Conservation (phyloP, 495 filamentous ascomycete species). For the Viridothelium virens region DNA sequence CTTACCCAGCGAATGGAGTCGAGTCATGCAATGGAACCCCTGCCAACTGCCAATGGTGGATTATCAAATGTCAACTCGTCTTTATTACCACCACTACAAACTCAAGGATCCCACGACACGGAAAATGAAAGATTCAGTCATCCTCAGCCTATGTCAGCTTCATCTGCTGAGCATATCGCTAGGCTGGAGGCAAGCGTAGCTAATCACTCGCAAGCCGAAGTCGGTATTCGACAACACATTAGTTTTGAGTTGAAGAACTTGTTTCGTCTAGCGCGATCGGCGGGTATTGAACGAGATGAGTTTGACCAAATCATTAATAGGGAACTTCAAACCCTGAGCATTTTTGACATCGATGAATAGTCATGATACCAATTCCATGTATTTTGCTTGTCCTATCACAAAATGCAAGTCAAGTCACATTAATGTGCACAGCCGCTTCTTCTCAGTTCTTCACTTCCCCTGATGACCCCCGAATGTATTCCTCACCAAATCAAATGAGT, state of each 20-base stretch:
- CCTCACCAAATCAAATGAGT: no score
- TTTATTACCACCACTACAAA: conserved; percentile 13
- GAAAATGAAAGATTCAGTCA: conserved; percentile 16
- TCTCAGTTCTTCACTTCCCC: no score
- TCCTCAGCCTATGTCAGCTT: conserved; percentile 17
- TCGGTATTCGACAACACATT: conserved; percentile 83
- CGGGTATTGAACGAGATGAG: conserved; percentile 73
- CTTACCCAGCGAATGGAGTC: conserved; percentile 37
- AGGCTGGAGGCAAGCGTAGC: conserved; percentile 59
- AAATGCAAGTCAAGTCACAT: no score
- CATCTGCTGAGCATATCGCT: conserved; percentile 49
- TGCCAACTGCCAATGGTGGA: background rate
- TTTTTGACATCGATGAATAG: conserved; percentile 61
- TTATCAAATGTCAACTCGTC: background rate
- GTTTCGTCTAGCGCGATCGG: conserved; percentile 67
- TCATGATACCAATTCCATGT: background rate
- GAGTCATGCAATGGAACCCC: conserved; percentile 25
- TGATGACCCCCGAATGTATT: no score
- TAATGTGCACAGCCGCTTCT: no score
- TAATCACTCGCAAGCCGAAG: conserved; percentile 59
- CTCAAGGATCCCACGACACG: conserved; percentile 36
- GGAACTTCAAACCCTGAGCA: conserved; percentile 67
- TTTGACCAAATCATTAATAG: conserved; percentile 74
- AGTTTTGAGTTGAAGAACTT: conserved; percentile 81
- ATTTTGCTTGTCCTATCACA: background rate